Base-by-base conservation (phyloP, 2,329 filamentous ascomycete species). In the Neopestalotiopsis rosae region DNA sequence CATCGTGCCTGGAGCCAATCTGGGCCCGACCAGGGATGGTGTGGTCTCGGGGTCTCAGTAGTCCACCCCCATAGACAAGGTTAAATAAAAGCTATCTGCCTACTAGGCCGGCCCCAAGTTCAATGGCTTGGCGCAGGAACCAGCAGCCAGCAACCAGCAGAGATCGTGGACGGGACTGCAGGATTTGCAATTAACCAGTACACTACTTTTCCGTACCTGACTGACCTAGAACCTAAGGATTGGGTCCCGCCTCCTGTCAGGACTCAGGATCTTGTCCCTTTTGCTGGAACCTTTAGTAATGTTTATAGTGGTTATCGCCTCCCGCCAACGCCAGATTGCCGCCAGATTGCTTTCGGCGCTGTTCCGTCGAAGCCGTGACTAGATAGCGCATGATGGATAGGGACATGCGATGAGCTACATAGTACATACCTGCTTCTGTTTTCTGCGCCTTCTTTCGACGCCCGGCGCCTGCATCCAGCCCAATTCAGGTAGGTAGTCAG, bases 71-170 rank as follows among this genome's bases (percentile, higher is more conserved):
- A 34, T 38, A 20, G 30, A 61, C 59, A 61, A 61, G 59, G 59
- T 61, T 61, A 61, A 61, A 61, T 61, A 61, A 17, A 61, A 61
- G 59, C 59, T 61, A 61, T 61, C 34, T 61, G 10, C 32, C 59
- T 61, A 20, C 45, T 52, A 52, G 45, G 17, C 30, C 17, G 34
- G 59, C 59, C 7, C 28, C 32, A 34, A 38, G 32, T 38, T 14
- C 59, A 20, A 38, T 59, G 32, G 59, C 28, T 61, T 34, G n/a
- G 45, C 45, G 45, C 45, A 52, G 45, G 45, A 20, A 52, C 45
- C 45, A 52, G 24, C 24, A 28, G 24, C 24, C 24, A 28, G 24
- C 24, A 28, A 28, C 24, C 24, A 28, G 24, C 24, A 28, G 24
- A 28, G 45, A 52, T 52, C 45, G 45, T 28, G 24, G 24, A 28